Percentiles rank a stretch among this genome's conserved stretches.
Evolutionary conservation across 768 basidiomycete genomes (phyloP).

Genomic region (Lepiota brunneoincarnata): DNA sequence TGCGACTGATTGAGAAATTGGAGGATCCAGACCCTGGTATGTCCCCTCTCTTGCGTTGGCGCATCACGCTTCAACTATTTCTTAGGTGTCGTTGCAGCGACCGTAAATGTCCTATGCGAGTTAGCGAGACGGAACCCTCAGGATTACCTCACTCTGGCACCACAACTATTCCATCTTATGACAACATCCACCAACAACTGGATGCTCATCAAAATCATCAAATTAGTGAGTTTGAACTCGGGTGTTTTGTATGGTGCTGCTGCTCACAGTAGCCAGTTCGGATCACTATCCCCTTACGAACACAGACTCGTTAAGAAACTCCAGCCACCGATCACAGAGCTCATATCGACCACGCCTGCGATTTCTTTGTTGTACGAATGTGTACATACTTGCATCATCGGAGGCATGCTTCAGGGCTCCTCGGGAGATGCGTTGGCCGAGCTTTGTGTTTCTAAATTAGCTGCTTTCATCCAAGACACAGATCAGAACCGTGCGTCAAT

Average conservation of each 20-base stretch:
- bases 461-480: slow-evolving; percentile 84
- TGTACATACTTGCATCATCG: slow-evolving; percentile 96
- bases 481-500: slow-evolving; percentile 88
- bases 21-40: slow-evolving; percentile 75
- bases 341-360: slow-evolving; percentile 93
- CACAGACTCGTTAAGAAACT: slow-evolving; percentile 93
- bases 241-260: not conserved
- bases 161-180: slow-evolving; percentile 88
- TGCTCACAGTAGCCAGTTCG: slow-evolving; percentile 60
- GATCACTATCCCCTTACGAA: slow-evolving; percentile 87
- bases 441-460: slow-evolving; percentile 91
- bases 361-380: slow-evolving; percentile 97
- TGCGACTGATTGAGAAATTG: slow-evolving; percentile 73
- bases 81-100: slow-evolving; percentile 87
- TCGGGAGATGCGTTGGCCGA: slow-evolving; percentile 78
- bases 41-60: slow-evolving; percentile 12
- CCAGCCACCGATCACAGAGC: slow-evolving; percentile 88
- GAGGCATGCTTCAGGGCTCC: slow-evolving; percentile 86
- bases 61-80: not conserved
- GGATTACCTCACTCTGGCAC: slow-evolving; percentile 85
- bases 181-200: slow-evolving; percentile 97
- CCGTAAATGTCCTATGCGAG: slow-evolving; percentile 94
- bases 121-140: slow-evolving; percentile 76
- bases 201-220: slow-evolving; percentile 99
- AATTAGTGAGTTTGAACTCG: slow-evolving; percentile 59